phyloP scores from a whole-genome alignment of 352 stramenopile genomes.

The Pythium vanterpoolii region DNA sequence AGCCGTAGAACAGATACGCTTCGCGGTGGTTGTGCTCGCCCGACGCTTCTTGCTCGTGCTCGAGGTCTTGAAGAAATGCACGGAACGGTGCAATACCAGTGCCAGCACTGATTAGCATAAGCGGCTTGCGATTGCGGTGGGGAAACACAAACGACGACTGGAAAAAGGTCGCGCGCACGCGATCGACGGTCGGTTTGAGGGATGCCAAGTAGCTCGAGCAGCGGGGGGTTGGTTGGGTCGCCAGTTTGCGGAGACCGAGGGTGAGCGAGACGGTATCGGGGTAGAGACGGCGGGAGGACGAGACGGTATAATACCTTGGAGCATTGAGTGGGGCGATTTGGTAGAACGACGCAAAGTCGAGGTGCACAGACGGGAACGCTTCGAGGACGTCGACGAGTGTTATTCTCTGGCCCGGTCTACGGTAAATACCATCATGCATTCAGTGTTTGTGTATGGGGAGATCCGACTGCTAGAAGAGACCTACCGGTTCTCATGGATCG shows the following conservation, averaged over 20 bases:
- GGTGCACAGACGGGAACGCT: slow-evolving; percentile 53
- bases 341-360: slow-evolving; percentile 67
- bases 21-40: slow-evolving; percentile 27
- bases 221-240: slow-evolving; percentile 49
- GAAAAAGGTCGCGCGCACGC: slow-evolving; percentile 61
- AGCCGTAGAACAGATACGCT: slow-evolving; percentile 80
- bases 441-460: background rate
- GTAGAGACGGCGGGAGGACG: slow-evolving; percentile 61
- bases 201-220: slow-evolving; percentile 73
- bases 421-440: background rate
- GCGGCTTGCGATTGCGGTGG: slow-evolving; percentile 46
- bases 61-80: slow-evolving; percentile 71
- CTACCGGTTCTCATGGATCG: slow-evolving; percentile 42
- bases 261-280: slow-evolving; percentile 67
- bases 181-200: slow-evolving; percentile 37
- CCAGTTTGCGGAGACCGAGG: slow-evolving; percentile 55
- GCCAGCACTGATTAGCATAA: slow-evolving; percentile 76
- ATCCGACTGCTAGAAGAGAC: background rate
- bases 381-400: slow-evolving; percentile 68
- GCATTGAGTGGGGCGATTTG: slow-evolving; percentile 63
- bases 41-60: slow-evolving; percentile 43
- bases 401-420: slow-evolving; percentile 27
- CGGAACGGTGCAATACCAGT: slow-evolving; percentile 84
- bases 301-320: slow-evolving; percentile 80
- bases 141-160: slow-evolving; percentile 78